A percentile compares a stretch with the other conserved stretches of the same genome.
Evolutionary conservation across 805 yeast genomes (phyloP).

Genomic region (Ogataea methylovora): DNA sequence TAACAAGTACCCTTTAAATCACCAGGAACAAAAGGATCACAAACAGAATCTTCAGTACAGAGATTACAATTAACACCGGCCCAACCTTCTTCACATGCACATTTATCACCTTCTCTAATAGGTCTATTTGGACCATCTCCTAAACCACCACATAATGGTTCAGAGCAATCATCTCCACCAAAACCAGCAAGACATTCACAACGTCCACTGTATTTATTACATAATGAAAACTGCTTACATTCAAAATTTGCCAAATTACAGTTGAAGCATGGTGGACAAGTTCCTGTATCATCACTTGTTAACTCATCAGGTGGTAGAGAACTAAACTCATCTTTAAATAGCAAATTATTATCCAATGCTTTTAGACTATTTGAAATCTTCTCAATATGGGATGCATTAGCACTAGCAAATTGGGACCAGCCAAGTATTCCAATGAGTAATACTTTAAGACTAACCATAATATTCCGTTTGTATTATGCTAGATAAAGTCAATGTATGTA

Average conservation of each 20-base stretch:
- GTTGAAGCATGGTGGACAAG: constrained; percentile 90
- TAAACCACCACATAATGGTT: constrained; percentile 81
- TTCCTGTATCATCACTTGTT: constrained; percentile 20
- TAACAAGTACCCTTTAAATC: constrained; percentile 82
- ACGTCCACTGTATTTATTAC: constrained; percentile 81
- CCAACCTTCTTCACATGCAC: constrained; percentile 87
- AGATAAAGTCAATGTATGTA: too few relatives aligned
- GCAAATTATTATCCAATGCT: too few relatives aligned
- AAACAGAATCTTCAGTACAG: constrained; percentile 65
- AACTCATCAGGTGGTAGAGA: too few relatives aligned
- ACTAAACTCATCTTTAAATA: too few relatives aligned
- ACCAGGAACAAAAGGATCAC: constrained; percentile 85
- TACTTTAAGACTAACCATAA: too few relatives aligned
- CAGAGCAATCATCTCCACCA: constrained; percentile 88
- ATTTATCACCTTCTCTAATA: constrained; percentile 40
- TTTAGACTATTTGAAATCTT: too few relatives aligned
- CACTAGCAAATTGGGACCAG: too few relatives aligned
- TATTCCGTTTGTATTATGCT: too few relatives aligned
- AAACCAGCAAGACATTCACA: constrained; percentile 92
- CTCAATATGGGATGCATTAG: too few relatives aligned
- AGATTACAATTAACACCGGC: constrained; percentile 88
- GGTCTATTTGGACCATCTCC: constrained; percentile 63
- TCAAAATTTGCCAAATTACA: constrained; percentile 87
- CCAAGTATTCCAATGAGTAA: too few relatives aligned
- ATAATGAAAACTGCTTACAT: constrained; percentile 84